Percentiles rank a stretch among this genome's conserved stretches.
These are phyloP conservation scores for Backusella australiensis DNA, from an alignment of 192 early-diverging fungal genomes.

Conservation along the genomic window DNA sequence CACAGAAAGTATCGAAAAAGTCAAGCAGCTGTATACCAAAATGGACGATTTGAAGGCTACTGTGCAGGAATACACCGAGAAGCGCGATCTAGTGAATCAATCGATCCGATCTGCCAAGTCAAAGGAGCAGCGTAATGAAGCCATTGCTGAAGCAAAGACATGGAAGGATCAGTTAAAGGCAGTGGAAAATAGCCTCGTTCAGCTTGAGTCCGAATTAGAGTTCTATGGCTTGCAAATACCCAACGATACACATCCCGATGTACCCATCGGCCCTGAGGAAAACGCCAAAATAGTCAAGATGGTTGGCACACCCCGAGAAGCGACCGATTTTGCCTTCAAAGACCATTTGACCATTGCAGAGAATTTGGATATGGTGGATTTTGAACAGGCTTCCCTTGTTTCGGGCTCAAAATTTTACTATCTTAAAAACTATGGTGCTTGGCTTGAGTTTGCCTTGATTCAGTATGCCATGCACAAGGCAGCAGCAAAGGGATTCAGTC, in stretches of 20 bases:
- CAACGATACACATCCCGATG: conserved; percentile 71
- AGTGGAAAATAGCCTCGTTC: conserved; percentile 43
- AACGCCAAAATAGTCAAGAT: conserved; percentile 55
- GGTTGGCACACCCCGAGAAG: conserved; percentile 34
- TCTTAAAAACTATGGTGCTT: conserved; percentile 80
- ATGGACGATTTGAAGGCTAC: background rate
- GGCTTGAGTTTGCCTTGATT: conserved; percentile 84
- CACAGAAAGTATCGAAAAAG: background rate
- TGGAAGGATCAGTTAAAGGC: conserved; percentile 61
- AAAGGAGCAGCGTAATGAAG: conserved; percentile 30
- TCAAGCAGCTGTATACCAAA: conserved; percentile 19
- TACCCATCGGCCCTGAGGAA: conserved; percentile 76
- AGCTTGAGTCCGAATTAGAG: conserved; percentile 54
- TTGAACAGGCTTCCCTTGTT: conserved; percentile 76
- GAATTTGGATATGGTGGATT: conserved; percentile 71
- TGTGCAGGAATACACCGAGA: background rate
- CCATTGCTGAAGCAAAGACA: conserved; percentile 47
- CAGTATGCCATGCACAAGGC: conserved; percentile 85
- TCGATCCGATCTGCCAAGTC: conserved; percentile 21
- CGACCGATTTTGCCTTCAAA: conserved; percentile 27
- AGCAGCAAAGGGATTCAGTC: conserved; percentile 66
- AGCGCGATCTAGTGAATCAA: conserved; percentile 25
- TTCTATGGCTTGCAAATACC: conserved; percentile 71
- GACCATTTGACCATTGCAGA: conserved; percentile 75
- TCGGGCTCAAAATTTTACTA: conserved; percentile 86